Evolutionary conservation across 2,329 filamentous ascomycete species (phyloP), one percentile per base, ranked within the genome.

Genomic region (Monosporascus ibericus): DNA sequence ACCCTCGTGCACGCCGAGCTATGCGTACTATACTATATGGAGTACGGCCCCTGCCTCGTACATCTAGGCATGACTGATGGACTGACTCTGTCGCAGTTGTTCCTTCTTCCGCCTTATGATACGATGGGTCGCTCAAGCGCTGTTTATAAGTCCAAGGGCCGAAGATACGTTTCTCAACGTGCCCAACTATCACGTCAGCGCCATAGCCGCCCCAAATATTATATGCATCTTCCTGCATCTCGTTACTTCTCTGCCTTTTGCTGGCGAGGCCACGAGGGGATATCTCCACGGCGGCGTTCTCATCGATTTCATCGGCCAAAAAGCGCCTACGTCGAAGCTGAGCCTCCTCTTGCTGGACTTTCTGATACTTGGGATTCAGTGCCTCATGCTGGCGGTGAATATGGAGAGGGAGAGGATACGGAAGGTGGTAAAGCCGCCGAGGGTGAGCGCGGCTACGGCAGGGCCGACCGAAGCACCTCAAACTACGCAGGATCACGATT

Each of bases 201-300:
- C 79, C 48, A 75, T 87, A 56, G 67, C 85, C 58, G 68, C 77
- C 18, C 79, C 83, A 15, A 85, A 85, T 63, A 51, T 79, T 9
- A 62, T 86, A 48, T 87, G 84, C 69, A 76, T 85, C 50, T 68
- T 86, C 3, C 67, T 82, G 42, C 84, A 87, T 63, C 61, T 83
- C 4, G 71, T 85, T 37, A 71, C 74, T n/a, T 67, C 78, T 7
- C 69, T 82, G 0, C 78, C 82, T 0, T 68, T 70, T 22, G 82
- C 81, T n/a, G 75, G 77, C 54, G 84, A 87, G 60, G 75, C 79
- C 38, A 76, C 81, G 54, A 74, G 82, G 49, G 84, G 84, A 24
- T 87, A 87, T 62, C 74, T 86, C 24, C 84, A 87, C 56, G 85
- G 85, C 24, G 85, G 85, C 36, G 72, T 87, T 48, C 74, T 87